A percentile compares a stretch with the other conserved stretches of the same genome.
Conservation (phyloP, 345 rosid species). For the Populus nigra region DNA sequence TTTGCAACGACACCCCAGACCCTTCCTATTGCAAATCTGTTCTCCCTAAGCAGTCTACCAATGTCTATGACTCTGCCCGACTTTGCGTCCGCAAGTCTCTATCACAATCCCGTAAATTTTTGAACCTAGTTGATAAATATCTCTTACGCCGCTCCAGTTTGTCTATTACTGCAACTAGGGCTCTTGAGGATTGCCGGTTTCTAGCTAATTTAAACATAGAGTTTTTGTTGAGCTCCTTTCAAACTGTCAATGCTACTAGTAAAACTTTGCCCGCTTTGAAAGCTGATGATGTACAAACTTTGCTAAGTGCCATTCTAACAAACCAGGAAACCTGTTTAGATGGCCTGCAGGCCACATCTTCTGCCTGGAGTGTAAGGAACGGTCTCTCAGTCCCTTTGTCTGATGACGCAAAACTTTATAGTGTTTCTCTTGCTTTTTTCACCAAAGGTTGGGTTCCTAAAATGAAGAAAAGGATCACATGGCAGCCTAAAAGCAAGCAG, state of each 20-base stretch:
- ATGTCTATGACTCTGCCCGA: constrained; percentile 55
- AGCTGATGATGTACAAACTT: constrained; percentile 71
- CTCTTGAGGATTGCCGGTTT: constrained; percentile 67
- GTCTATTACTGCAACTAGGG: constrained; percentile 46
- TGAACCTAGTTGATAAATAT: constrained; percentile 49
- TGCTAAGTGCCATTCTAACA: constrained; percentile 72
- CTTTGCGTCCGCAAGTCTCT: constrained; percentile 56
- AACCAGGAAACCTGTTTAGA: constrained; percentile 77
- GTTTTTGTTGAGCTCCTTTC: constrained; percentile 45
- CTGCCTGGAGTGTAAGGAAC: constrained; percentile 50
- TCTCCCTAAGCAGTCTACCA: constrained; percentile 45
- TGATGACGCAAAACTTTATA: constrained; percentile 69
- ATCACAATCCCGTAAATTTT: constrained; percentile 55
- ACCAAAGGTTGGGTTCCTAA: constrained; percentile 75
- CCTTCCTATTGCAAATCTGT: constrained; percentile 64
- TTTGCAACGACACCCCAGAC: constrained; percentile 61
- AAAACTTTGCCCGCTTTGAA: constrained; percentile 31
- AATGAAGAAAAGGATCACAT: constrained; percentile 25
- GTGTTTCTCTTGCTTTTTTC: constrained; percentile 70
- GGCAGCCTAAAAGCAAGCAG: constrained; percentile 35
- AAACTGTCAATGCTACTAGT: constrained; percentile 40
- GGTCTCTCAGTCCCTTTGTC: constrained; percentile 52
- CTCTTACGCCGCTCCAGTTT: constrained; percentile 38
- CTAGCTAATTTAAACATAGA: constrained; percentile 59
- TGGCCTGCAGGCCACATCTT: constrained; percentile 47